phyloP scores from a whole-genome alignment of 164 flowering plant species.

The Annona squamosa region DNA sequence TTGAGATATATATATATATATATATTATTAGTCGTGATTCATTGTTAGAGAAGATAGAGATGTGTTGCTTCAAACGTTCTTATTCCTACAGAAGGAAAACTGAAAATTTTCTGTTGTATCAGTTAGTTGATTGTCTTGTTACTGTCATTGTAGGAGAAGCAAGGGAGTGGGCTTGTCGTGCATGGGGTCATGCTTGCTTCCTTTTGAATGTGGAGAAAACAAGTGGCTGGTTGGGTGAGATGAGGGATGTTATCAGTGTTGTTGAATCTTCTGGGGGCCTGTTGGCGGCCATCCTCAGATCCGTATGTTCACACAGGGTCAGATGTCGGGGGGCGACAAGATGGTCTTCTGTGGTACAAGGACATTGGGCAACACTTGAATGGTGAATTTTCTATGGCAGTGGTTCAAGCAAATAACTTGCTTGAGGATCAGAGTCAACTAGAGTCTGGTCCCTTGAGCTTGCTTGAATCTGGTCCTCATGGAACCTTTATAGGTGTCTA shows the following conservation, averaged over 20 bases:
- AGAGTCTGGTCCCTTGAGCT: slow-evolving; percentile 64
- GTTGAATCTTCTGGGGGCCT: slow-evolving; percentile 63
- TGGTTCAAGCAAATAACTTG: slow-evolving; percentile 71
- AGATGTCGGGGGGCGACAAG: slow-evolving; percentile 52
- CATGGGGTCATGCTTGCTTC: slow-evolving; percentile 11
- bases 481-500: slow-evolving; percentile 78
- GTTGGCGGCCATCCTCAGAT: slow-evolving; percentile 55
- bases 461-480: slow-evolving; percentile 52
- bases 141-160: slow-evolving; percentile 5
- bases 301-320: slow-evolving; percentile 39
- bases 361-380: slow-evolving; percentile 63
- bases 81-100: background rate
- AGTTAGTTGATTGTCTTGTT: background rate
- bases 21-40: background rate
- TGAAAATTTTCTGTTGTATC: background rate
- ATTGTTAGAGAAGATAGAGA: background rate
- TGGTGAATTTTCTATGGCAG: slow-evolving; percentile 86
- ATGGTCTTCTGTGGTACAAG: slow-evolving; percentile 81
- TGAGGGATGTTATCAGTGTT: slow-evolving; percentile 75
- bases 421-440: slow-evolving; percentile 86
- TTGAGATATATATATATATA: background rate
- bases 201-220: slow-evolving; percentile 38
- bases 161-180: background rate
- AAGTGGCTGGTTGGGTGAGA: slow-evolving; percentile 48
- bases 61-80: background rate